phyloP scores from a whole-genome alignment of 2,329 filamentous ascomycete genomes.

The Clonostachys rhizophaga region DNA sequence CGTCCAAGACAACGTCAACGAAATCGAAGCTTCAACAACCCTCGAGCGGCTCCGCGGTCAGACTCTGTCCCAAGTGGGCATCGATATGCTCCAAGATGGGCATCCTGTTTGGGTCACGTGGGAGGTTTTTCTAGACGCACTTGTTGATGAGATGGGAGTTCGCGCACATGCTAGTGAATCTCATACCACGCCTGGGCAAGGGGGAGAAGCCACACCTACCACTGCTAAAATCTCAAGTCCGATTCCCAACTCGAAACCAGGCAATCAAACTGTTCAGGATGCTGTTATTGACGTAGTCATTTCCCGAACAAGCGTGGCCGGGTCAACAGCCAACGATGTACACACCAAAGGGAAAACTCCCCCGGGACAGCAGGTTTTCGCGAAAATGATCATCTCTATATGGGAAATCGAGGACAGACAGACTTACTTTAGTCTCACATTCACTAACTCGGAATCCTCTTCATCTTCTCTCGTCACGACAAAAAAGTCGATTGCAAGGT shows the following conservation, averaged over 20 bases:
- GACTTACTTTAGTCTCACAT: conserved; percentile 70
- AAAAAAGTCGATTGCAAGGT: conserved; percentile 30
- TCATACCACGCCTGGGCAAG: conserved; percentile 10
- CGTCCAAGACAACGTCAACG: conserved; percentile 31
- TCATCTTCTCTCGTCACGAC: conserved; percentile 19
- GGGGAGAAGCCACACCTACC: conserved; percentile 30
- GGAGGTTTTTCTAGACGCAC: conserved; percentile 52
- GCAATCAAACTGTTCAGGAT: conserved; percentile 36
- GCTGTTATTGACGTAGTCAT: conserved; percentile 66
- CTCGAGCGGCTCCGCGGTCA: conserved; percentile 61
- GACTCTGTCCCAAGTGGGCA: conserved; percentile 63
- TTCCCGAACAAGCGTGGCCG: conserved; percentile 39
- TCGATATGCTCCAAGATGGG: conserved; percentile 70
- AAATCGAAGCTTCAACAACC: conserved; percentile 35
- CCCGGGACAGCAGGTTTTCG: conserved; percentile 37
- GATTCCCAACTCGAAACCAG: conserved; percentile 3
- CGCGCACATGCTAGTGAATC: conserved; percentile 13
- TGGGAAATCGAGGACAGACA: conserved; percentile 66
- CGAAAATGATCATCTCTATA: conserved; percentile 73
- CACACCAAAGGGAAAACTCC: conserved; percentile 7
- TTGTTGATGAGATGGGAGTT: conserved; percentile 36
- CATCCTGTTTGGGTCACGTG: conserved; percentile 53
- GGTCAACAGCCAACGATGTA: conserved; percentile 26
- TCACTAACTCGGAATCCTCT: conserved; percentile 54
- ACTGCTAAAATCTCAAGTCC: conserved; percentile 3